Percentiles rank a stretch among this genome's conserved stretches.
These are phyloP conservation scores for Neurospora tetrasperma DNA, from an alignment of 495 filamentous ascomycete species.

Conservation along the genomic window DNA sequence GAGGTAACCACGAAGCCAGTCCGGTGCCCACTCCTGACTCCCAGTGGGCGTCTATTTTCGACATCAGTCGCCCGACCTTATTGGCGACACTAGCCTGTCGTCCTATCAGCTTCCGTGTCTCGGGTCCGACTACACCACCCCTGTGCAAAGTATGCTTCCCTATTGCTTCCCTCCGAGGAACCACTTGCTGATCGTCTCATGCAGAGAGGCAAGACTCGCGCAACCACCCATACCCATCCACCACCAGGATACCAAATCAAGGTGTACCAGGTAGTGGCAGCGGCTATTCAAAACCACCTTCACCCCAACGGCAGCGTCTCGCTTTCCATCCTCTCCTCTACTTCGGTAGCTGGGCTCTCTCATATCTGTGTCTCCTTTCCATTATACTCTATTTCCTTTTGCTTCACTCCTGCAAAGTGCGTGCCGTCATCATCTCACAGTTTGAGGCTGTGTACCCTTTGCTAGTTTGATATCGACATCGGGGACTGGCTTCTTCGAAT, in stretches of 20 bases:
- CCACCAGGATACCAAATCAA: constrained; percentile 4
- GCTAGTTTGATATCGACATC: constrained; percentile 18
- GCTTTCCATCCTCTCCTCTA: constrained; percentile 24
- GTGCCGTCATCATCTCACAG: neutral
- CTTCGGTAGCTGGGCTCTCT: constrained; percentile 47
- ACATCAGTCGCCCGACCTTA: constrained; percentile 24
- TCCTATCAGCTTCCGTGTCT: constrained; percentile 24
- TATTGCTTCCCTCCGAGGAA: constrained; percentile 13
- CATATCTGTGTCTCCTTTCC: constrained; percentile 26
- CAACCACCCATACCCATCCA: constrained; percentile 7
- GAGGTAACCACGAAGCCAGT: constrained; percentile 13
- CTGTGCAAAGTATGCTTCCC: constrained; percentile 17
- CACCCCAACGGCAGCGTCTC: constrained; percentile 25
- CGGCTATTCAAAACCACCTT: constrained; percentile 46
- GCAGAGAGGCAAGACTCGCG: constrained; percentile 26
- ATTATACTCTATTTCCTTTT: constrained; percentile 19
- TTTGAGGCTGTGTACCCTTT: constrained; percentile 6
- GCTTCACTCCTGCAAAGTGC: constrained; percentile 11
- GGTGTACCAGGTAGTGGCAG: constrained; percentile 25
- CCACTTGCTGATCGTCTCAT: constrained; percentile 26
- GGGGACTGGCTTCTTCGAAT: constrained; percentile 29
- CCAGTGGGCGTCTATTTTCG: constrained; percentile 28
- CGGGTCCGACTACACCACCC: constrained; percentile 10
- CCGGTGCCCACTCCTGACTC: constrained; percentile 20
- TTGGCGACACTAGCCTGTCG: constrained; percentile 17